Evolutionary conservation across 345 rosid species (phyloP).

Genomic region (Eucalyptus marginata): DNA sequence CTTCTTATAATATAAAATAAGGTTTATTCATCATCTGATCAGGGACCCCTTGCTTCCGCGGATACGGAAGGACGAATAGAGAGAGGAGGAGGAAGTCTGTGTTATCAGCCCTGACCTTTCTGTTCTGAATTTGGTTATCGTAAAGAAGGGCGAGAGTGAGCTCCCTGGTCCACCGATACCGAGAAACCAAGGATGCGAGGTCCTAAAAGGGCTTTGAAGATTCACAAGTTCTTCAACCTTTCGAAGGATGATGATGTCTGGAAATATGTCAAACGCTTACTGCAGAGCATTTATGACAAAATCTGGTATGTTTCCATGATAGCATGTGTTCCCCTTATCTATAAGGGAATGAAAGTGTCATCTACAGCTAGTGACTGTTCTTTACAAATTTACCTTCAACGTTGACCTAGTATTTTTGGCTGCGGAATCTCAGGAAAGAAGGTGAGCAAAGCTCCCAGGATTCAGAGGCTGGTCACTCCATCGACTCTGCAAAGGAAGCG

Average conservation of each 20-base stretch:
- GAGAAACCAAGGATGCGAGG: constrained; percentile 81
- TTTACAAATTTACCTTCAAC: not conserved
- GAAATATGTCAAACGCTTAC: constrained; percentile 73
- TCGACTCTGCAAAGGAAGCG: constrained; percentile 47
- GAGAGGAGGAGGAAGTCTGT: constrained; percentile 82
- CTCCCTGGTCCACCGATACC: constrained; percentile 64
- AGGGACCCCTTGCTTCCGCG: constrained; percentile 70
- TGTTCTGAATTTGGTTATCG: constrained; percentile 67
- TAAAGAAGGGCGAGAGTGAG: constrained; percentile 67
- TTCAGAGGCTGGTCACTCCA: constrained; percentile 51
- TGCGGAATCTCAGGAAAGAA: constrained; percentile 22
- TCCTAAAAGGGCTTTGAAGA: constrained; percentile 79
- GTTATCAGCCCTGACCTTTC: constrained; percentile 68
- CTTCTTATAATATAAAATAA: not conserved
- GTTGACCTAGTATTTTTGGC: not conserved
- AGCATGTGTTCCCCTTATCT: not conserved
- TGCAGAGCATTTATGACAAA: constrained; percentile 60
- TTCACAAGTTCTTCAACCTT: constrained; percentile 60
- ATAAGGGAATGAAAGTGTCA: not conserved
- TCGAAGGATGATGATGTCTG: constrained; percentile 73
- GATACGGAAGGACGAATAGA: constrained; percentile 69
- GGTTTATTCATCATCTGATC: not conserved
- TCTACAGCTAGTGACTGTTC: not conserved
- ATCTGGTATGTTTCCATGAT: constrained; percentile 16
- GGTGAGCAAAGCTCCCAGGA: constrained; percentile 45